phyloP scores from a whole-genome alignment of 2,329 filamentous ascomycete genomes.

The Beauveria pseudobassiana region DNA sequence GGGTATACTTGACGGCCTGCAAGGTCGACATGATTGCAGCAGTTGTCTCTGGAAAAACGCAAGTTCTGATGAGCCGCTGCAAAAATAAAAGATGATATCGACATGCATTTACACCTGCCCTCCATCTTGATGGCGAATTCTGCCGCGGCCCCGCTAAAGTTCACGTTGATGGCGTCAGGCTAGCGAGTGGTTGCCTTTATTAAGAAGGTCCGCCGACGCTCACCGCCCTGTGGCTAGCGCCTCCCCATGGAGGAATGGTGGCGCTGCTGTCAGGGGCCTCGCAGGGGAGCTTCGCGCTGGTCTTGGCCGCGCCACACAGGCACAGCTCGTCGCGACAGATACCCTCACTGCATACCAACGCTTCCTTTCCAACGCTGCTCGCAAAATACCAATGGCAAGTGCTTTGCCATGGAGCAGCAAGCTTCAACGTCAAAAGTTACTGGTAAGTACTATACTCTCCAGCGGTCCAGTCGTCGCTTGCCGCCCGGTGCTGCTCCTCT shows the following conservation, averaged over 20 bases:
- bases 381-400: constrained; percentile 8
- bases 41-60: constrained; percentile 31
- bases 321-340: constrained; percentile 1
- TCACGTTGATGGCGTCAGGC: constrained; percentile 6
- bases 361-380: background rate
- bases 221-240: constrained; percentile 2
- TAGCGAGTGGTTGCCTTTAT: background rate
- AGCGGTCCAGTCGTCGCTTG: background rate
- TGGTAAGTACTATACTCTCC: constrained; percentile 38
- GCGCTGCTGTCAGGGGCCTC: background rate
- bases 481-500: too few species aligned
- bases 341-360: background rate
- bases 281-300: background rate
- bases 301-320: background rate
- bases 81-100: background rate
- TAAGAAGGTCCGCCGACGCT: background rate
- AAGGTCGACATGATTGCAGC: constrained; percentile 52
- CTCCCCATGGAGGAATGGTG: background rate
- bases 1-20: constrained; percentile 69
- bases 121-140: constrained; percentile 15
- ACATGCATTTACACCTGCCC: constrained; percentile 2
- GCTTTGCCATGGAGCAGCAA: constrained; percentile 52
- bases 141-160: constrained; percentile 18
- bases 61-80: background rate
- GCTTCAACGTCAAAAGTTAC: constrained; percentile 71